Conservation (phyloP, 2,329 filamentous ascomycete species). For the Aspergillus sp. region DNA sequence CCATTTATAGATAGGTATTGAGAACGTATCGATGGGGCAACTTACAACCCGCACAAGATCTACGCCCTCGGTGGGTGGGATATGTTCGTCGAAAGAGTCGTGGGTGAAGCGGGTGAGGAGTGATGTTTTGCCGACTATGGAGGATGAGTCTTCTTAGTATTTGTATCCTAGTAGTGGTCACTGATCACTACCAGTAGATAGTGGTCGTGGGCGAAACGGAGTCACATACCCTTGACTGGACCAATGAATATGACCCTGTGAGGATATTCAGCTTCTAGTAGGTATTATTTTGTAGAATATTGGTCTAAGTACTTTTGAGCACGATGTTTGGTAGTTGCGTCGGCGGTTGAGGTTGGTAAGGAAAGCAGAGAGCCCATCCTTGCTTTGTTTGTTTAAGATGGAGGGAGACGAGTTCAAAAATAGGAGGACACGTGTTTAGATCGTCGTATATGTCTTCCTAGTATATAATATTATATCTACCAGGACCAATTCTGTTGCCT, state of each 20-base stretch:
- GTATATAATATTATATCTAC: not conserved
- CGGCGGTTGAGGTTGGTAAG: not conserved
- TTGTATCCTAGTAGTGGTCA: not conserved
- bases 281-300: not conserved
- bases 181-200: not conserved
- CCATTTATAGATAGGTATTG: too few species aligned
- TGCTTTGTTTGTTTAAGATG: not conserved
- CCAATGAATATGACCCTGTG: not conserved
- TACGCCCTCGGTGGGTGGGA: not conserved
- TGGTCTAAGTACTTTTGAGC: not conserved
- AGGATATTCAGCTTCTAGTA: not conserved
- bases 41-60: not conserved
- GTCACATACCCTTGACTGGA: not conserved
- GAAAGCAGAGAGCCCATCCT: not conserved
- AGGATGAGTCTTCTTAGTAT: not conserved
- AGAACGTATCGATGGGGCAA: not conserved
- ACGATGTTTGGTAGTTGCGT: not conserved
- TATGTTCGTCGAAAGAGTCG: not conserved
- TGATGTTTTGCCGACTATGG: not conserved
- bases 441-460: not conserved
- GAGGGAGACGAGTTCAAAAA: not conserved
- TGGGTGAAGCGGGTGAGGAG: not conserved
- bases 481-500: not conserved
- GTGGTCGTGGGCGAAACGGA: not conserved
- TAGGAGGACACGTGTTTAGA: not conserved